These are phyloP conservation scores for Scorias spongiosa DNA, from an alignment of 2,329 filamentous ascomycete species.

Conservation along the genomic window DNA sequence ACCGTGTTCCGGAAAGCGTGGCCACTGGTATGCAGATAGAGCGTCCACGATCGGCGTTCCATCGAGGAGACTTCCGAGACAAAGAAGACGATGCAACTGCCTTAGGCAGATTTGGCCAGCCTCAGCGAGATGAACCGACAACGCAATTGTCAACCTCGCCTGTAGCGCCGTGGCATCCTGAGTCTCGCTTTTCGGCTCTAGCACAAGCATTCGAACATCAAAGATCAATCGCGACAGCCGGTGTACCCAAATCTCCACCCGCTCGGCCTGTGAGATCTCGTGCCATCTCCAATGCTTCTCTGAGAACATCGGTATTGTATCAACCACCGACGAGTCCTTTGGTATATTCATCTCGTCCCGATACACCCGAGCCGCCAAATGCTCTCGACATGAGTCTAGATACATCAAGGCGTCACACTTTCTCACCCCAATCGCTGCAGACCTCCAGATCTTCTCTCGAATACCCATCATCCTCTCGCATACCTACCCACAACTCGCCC, in stretches of 20 bases:
- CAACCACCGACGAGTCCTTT: constrained; percentile 84
- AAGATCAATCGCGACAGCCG: constrained; percentile 2
- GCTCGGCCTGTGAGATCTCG: constrained; percentile 26
- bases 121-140: constrained; percentile 5
- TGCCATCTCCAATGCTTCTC: constrained; percentile 43
- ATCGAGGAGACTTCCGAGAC: constrained; percentile 47
- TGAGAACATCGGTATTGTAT: constrained; percentile 67
- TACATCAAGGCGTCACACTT: constrained; percentile 51
- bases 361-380: constrained; percentile 16
- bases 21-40: constrained; percentile 45
- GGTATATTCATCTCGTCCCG: constrained; percentile 41
- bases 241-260: constrained; percentile 16
- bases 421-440: constrained; percentile 47
- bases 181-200: constrained; percentile 26
- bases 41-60: constrained; percentile 60
- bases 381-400: constrained; percentile 25
- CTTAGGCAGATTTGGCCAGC: constrained; percentile 8
- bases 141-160: constrained; percentile 34
- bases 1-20: constrained; percentile 8
- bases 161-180: constrained; percentile 41
- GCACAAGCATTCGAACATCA: constrained; percentile 10
- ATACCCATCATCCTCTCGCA: constrained; percentile 15
- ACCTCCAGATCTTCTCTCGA: constrained; percentile 29
- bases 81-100: constrained; percentile 16
- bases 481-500: constrained; percentile 13